These are phyloP conservation scores for Coriaria nepalensis DNA, from an alignment of 306 rosid species.

Conservation along the genomic window DNA sequence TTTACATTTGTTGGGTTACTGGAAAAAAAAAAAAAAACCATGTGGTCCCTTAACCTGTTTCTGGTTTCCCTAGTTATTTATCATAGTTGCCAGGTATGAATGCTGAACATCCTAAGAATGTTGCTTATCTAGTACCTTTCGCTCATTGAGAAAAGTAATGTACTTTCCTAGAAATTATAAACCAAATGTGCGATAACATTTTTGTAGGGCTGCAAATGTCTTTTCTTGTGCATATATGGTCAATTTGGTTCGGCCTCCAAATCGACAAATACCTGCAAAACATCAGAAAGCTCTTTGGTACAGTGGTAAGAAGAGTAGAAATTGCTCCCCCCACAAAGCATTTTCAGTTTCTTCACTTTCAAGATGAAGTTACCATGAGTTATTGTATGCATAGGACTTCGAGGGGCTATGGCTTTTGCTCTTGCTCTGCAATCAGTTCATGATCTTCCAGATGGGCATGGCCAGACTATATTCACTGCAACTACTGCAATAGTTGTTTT, in stretches of 20 bases:
- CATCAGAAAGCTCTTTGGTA: conserved; percentile 97
- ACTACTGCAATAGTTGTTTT: conserved; percentile 95
- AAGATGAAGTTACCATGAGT: conserved; percentile 3
- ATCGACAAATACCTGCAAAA: conserved; percentile 63
- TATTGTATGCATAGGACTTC: conserved; percentile 56
- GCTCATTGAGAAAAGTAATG: neutral
- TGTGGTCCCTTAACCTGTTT: conserved; percentile 34
- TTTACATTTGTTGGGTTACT: conserved; percentile 11
- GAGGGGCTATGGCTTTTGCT: conserved; percentile 99
- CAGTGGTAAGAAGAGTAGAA: conserved; percentile 51
- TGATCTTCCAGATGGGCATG: conserved; percentile 98
- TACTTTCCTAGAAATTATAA: no score
- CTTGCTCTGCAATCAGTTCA: conserved; percentile 95
- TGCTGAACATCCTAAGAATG: conserved; percentile 1
- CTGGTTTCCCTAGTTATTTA: conserved; percentile 56
- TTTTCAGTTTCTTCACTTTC: neutral
- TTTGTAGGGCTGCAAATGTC: conserved; percentile 83
- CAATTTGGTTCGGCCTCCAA: conserved; percentile 73
- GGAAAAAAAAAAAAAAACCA: conserved; percentile 10
- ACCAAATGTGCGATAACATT: conserved; percentile 7
- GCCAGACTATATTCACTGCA: conserved; percentile 95
- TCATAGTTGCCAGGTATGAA: conserved; percentile 76
- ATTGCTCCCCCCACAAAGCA: conserved; percentile 6
- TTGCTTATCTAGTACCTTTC: neutral
- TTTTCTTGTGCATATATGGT: conserved; percentile 89